Conservation (phyloP, 352 stramenopile species). For the Globisporangium viniferum region DNA sequence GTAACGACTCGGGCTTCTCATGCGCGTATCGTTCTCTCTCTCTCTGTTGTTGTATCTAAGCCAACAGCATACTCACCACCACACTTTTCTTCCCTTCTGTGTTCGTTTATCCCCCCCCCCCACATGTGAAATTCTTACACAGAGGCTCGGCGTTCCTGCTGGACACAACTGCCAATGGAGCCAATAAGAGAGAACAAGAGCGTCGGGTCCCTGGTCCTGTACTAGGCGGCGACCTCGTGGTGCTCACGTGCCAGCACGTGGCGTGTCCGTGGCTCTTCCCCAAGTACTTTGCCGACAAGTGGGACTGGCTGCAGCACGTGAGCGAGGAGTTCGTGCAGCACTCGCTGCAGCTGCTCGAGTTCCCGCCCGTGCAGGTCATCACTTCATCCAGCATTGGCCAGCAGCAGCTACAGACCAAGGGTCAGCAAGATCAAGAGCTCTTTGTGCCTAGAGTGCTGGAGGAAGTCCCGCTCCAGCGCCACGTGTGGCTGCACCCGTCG, state of each 20-base stretch:
- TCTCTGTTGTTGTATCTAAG: background rate
- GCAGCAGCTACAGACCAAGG: background rate
- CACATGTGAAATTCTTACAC: background rate
- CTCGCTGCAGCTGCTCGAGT: conserved; percentile 59
- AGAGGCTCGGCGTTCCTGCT: conserved; percentile 72
- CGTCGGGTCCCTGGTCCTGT: background rate
- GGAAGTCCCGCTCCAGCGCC: conserved; percentile 48
- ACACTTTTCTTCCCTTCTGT: background rate
- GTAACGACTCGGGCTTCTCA: background rate
- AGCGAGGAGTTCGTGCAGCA: conserved; percentile 70
- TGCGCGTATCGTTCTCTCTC: background rate
- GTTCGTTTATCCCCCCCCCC: background rate
- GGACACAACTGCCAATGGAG: conserved; percentile 10
- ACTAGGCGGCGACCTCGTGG: conserved; percentile 11
- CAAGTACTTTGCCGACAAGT: conserved; percentile 71
- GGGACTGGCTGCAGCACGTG: conserved; percentile 83
- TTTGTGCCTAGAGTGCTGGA: conserved; percentile 37
- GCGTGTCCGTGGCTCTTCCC: conserved; percentile 80
- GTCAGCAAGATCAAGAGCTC: background rate
- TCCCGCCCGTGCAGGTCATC: conserved; percentile 11
- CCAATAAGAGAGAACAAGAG: background rate
- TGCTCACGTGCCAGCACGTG: conserved; percentile 81
- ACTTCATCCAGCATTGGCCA: background rate
- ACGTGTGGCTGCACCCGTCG: conserved; percentile 51
- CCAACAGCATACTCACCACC: background rate